Conservation (phyloP, 1,284 basidiomycete genomes). For the Cryptococcus sp. region DNA sequence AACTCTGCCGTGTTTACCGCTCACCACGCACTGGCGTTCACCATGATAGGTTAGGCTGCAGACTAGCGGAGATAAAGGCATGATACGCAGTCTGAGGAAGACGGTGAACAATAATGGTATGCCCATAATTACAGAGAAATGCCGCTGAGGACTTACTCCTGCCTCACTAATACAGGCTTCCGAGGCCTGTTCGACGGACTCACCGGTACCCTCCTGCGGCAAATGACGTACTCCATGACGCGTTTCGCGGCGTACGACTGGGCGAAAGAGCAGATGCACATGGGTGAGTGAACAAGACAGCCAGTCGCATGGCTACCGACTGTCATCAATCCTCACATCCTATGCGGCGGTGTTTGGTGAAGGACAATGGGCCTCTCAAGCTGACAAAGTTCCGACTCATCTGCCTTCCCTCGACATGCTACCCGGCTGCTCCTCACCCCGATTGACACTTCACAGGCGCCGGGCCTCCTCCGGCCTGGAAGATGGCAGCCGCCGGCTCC, state of each 20-base stretch:
- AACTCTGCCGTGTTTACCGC: too few relatives aligned
- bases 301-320: not conserved
- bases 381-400: not conserved
- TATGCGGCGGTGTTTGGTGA: not conserved
- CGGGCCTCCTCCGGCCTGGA: conserved; percentile 66
- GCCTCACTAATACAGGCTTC: conserved; percentile 55
- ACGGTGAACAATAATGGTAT: conserved; percentile 57
- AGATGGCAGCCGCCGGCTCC: conserved; percentile 71
- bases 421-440: not conserved
- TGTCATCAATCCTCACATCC: not conserved
- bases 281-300: conserved; percentile 49
- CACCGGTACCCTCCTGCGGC: conserved; percentile 82
- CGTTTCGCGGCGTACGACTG: conserved; percentile 93
- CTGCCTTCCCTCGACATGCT: not conserved
- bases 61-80: conserved; percentile 81
- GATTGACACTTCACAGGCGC: conserved; percentile 17
- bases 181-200: conserved; percentile 83
- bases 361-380: too few relatives aligned
- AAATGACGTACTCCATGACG: conserved; percentile 91
- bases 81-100: conserved; percentile 75
- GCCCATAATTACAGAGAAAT: conserved; percentile 3
- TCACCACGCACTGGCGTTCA: not conserved
- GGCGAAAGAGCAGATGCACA: conserved; percentile 77
- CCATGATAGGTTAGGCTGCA: conserved; percentile 66
- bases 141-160: not conserved